Evolutionary conservation across 2,329 filamentous ascomycete species (phyloP).

Genomic region (Ophiocordyceps camponoti-rufipedis): DNA sequence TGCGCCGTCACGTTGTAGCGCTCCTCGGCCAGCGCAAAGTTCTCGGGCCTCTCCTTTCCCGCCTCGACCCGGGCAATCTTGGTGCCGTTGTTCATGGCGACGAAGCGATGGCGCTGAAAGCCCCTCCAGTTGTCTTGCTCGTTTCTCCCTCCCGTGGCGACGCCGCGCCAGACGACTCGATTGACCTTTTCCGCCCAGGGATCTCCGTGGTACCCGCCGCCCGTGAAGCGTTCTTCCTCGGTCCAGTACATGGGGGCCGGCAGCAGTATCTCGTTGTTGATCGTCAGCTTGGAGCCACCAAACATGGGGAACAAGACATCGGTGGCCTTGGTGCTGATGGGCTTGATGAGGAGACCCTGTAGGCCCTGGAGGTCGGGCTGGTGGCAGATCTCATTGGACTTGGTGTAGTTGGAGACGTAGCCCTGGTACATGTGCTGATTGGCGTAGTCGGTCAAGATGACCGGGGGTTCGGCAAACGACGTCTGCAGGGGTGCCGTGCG

Average conservation of each 20-base stretch:
- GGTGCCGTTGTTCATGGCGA: slow-evolving; percentile 50
- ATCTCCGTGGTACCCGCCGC: slow-evolving; percentile 33
- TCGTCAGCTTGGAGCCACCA: slow-evolving; percentile 41
- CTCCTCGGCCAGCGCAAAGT: slow-evolving; percentile 24
- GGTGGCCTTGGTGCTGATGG: slow-evolving; percentile 30
- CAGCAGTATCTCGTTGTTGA: slow-evolving; percentile 47
- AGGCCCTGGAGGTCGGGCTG: slow-evolving; percentile 31
- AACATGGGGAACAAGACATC: slow-evolving; percentile 41
- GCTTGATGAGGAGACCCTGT: slow-evolving; percentile 39
- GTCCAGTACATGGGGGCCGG: slow-evolving; percentile 47
- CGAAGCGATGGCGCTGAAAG: slow-evolving; percentile 52
- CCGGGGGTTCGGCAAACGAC: slow-evolving; percentile 24
- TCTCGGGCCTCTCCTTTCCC: slow-evolving; percentile 18
- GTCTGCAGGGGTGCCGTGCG: slow-evolving; percentile 25
- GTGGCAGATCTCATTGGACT: slow-evolving; percentile 37
- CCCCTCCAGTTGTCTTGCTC: slow-evolving; percentile 40
- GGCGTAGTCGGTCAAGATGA: slow-evolving; percentile 25
- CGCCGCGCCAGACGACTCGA: slow-evolving; percentile 43
- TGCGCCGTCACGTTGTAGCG: slow-evolving; percentile 24
- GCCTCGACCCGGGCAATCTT: slow-evolving; percentile 30
- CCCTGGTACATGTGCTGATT: slow-evolving; percentile 21
- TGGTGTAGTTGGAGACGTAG: slow-evolving; percentile 39
- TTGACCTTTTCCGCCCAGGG: slow-evolving; percentile 39
- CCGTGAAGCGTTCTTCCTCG: slow-evolving; percentile 38
- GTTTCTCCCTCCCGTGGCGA: slow-evolving; percentile 39